Evolutionary conservation across 2,329 filamentous ascomycete genomes (phyloP), one percentile per base, ranked within the genome.

Genomic region (Diplodia seriata): DNA sequence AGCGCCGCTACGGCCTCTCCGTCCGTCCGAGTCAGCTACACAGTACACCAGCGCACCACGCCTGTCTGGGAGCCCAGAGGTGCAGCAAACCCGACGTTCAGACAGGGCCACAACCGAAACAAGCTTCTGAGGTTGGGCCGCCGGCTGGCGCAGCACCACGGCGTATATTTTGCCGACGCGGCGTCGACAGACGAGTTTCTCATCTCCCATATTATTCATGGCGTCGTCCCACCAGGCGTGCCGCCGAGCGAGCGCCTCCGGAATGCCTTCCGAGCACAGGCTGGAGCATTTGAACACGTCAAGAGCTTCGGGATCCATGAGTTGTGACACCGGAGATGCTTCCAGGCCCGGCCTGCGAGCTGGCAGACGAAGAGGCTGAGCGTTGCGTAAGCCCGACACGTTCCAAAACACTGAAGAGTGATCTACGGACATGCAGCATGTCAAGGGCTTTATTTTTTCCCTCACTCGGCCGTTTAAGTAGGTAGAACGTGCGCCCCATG

Each of bases 281-380:
- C 50, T 38, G 7, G 23, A 63, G 59, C 43, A 49, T 43, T 49
- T 49, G 50, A 49, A 63, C 59, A 11, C 57, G 38, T 12, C 23
- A 14, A 20, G 14, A 36, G 15, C 15, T 4, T 51, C 47, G 47
- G 50, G 18, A 63, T 63, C 40, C 40, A 51, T 63, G 59, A 62
- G 40, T 36, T 62, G 57, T 62, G 26, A 62, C 57, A 62, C 57
- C 57, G 57, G 57, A 59, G 59, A 63, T 63, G 33, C 59, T 20
- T 14, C 7, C 31, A 51, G 59, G 43, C 59, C 23, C 12, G 23
- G 20, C 57, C 8, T n/a, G 57, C 9, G 38, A 31, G 56, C 40
- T 43, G 56, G 33, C 43, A 26, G 26, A 11, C 36, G 38, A 47
- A 12, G 20, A n/a, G 8, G 15, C n/a, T 62, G 57, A 14, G 59